Conservation (phyloP, 2,329 filamentous ascomycete genomes). For the Trichoderma semiorbis region DNA sequence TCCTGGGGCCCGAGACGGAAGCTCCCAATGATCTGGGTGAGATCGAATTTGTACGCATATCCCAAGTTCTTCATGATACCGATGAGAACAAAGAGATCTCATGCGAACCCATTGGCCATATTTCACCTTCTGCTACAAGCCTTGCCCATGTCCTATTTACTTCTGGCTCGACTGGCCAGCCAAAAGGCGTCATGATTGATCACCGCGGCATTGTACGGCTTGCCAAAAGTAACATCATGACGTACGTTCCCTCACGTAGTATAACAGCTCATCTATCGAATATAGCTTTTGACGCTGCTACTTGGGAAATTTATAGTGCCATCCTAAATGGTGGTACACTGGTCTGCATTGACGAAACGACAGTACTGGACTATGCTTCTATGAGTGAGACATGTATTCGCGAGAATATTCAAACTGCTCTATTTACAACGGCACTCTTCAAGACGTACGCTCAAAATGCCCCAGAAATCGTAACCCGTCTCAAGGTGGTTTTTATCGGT, state of each 20-base stretch:
- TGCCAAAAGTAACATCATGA: not conserved
- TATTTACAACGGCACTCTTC: not conserved
- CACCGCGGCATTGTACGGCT: not conserved
- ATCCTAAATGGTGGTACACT: not conserved
- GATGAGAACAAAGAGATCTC: not conserved
- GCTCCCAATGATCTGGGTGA: not conserved
- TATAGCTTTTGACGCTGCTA: not conserved
- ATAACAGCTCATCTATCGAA: not conserved
- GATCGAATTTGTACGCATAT: not conserved
- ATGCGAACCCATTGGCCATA: not conserved
- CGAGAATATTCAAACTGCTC: not conserved
- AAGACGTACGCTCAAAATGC: not conserved
- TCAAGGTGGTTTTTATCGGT: not conserved
- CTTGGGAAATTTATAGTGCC: not conserved
- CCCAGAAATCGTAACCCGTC: not conserved
- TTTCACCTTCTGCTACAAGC: not conserved
- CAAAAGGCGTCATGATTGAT: not conserved
- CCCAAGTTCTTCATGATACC: not conserved
- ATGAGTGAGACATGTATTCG: not conserved
- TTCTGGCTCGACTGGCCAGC: not conserved
- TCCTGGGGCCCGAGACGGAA: not conserved
- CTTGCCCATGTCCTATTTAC: not conserved
- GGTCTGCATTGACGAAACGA: not conserved
- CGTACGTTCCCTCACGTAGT: rapidly evolving
- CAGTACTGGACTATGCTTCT: not conserved